Evolutionary conservation across 1,139 yeast species (phyloP), one percentile per base, ranked within the genome.

Genomic region (Yamadazyma aaseri): DNA sequence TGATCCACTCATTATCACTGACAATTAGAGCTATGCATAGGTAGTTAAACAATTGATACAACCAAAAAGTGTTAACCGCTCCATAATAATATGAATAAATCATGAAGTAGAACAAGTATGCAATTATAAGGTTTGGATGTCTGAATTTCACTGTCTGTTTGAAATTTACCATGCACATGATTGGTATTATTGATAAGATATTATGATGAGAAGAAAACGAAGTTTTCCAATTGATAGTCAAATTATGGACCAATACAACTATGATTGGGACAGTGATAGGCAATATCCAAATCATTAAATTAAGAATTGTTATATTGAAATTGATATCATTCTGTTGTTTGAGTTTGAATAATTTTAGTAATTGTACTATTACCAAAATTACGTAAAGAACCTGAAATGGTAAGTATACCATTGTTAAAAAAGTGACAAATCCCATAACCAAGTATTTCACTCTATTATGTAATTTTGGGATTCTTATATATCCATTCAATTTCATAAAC

Each of bases 341-440:
- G 2, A 50, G 34, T 40, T 55, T 60, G 10, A 82, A 42, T 17
- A 74, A 67, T 18, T 73, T 74, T 18, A 65, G 52, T 4, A 58
- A 48, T 51, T 82, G 90, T 1, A 79, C 65, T 14, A 79, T 18
- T 37, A 78, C 65, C 30, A 82, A 70, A 6, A 84, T 67, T 10
- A 80, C 59, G 49, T 72, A 86, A 0, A 86, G 89, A 50, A 86
- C 71, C 53, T 87, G 96, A 50, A 81, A 87, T 1, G 96, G 96
- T 17, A 86, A 62, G 50, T 79, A 81, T 24, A 50, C 69, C 36
- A 48, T 22, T 3, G 46, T 44, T 5, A 42, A 23, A 4, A 34
- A 4, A 12, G 44, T 29, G 20, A 43, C 20, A 6, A 35, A 10
- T 17, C 34, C 38, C 4, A 38, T 20, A 5, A 36, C 26, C 5